Base-by-base conservation (phyloP, 345 rosid species). In the Rhodamnia rubescens region DNA sequence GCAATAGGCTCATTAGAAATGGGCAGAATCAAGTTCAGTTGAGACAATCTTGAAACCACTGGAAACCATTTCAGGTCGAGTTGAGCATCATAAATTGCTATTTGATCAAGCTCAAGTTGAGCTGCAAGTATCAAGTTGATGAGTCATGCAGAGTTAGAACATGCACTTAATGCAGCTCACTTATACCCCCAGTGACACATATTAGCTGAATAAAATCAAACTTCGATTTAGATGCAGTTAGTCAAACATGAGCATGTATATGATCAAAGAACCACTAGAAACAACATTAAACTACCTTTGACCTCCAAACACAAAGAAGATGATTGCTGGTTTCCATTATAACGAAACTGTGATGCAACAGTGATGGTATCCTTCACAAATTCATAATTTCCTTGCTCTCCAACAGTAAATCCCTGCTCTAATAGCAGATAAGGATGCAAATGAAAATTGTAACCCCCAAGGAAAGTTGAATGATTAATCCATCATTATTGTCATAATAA, bases 351-450 rank as follows among this genome's bases (percentile, higher is more conserved):
- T 4, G 78, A 36, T 69, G 36, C 47, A 32, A 69, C 78, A 69
- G 78, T 36, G 47, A 69, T 69, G 78, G 78, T 36, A 51, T 85
- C 86, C 89, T 90, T 86, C 74, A 80, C 83, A 59, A 86, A 78
- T 81, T 88, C 89, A 18, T 83, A 87, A 82, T 86, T 87, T 85
- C 85, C 90, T 85, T 82, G 90, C 82, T 86, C 88, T 64, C 59
- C 87, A 88, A 82, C 85, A 26, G 89, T 85, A 16, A 86, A 74
- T 84, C 87, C 86, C 86, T 87, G 92, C 88, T 91, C 93, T 91
- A 84, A 84, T 21, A 78, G 74, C 82, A 54, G 92, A 89, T 90
- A 92, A 92, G 89, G 85, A 88, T 50, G 85, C 85, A 6, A 69
- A 82, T 81, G 78, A 69, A 69, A 36, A 69, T 57, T 85, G 75